Percentiles rank a stretch among this genome's conserved stretches.
Conservation (phyloP, 805 yeast species). For the Kodamaea sagamina region DNA sequence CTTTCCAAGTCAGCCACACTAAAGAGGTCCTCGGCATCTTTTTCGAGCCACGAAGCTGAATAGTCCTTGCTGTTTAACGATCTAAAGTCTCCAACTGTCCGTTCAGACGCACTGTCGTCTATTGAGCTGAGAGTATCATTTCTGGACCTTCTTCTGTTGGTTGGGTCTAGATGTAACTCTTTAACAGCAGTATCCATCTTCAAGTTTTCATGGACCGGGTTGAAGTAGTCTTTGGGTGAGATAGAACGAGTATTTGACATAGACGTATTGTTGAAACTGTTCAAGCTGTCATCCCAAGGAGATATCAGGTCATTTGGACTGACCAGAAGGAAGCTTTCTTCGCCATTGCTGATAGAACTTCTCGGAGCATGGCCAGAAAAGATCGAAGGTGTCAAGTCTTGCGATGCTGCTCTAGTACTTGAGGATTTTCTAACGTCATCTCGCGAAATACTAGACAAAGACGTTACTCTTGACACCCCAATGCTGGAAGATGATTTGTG, state of each 20-base stretch:
- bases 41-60: conserved; percentile 5
- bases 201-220: conserved; percentile 13
- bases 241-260: background rate
- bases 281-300: conserved; percentile 6
- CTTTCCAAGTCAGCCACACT: conserved; percentile 3
- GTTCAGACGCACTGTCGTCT: conserved; percentile 7
- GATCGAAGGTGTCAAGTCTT: background rate
- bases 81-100: conserved; percentile 4
- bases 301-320: conserved; percentile 4
- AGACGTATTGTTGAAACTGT: background rate
- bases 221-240: conserved; percentile 5
- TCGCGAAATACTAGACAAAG: background rate
- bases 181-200: conserved; percentile 11
- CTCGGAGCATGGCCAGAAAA: background rate
- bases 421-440: background rate
- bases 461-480: background rate
- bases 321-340: background rate
- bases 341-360: conserved; percentile 1
- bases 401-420: background rate
- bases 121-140: conserved; percentile 4
- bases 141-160: background rate
- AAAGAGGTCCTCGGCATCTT: conserved; percentile 7
- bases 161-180: conserved; percentile 9
- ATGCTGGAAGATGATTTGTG: background rate
- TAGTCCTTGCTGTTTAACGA: conserved; percentile 1